Evolutionary conservation across 805 yeast species (phyloP).

Genomic region (Debaryomyces hansenii): DNA sequence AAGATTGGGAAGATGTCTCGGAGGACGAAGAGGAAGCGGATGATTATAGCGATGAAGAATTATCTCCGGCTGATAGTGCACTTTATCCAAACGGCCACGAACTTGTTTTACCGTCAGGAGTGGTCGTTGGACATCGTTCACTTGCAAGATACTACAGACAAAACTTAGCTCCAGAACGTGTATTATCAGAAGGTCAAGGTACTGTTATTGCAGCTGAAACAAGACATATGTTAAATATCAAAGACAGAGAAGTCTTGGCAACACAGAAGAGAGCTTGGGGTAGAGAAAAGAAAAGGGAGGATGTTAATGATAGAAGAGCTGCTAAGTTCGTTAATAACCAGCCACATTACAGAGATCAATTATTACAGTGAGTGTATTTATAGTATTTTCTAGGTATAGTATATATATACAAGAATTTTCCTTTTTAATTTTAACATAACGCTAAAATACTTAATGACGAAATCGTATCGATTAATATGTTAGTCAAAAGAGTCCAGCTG

Average conservation of each 20-base stretch:
- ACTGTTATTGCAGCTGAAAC: slow-evolving; percentile 51
- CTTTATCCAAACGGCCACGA: slow-evolving; percentile 37
- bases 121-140: slow-evolving; percentile 43
- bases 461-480: slow-evolving; percentile 38
- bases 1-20: slow-evolving; percentile 44
- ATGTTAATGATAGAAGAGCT: slow-evolving; percentile 55
- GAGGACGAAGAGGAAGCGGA: slow-evolving; percentile 22
- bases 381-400: neutral
- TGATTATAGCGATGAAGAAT: slow-evolving; percentile 26
- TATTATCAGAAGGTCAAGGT: slow-evolving; percentile 47
- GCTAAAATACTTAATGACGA: slow-evolving; percentile 32
- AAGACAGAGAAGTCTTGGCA: slow-evolving; percentile 41
- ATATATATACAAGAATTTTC: neutral
- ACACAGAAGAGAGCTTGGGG: slow-evolving; percentile 60
- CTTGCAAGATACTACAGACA: slow-evolving; percentile 45
- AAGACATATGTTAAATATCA: slow-evolving; percentile 46
- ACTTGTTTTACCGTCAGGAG: slow-evolving; percentile 43
- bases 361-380: slow-evolving; percentile 25
- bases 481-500: slow-evolving; percentile 65
- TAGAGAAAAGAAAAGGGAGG: slow-evolving; percentile 51
- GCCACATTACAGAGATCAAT: slow-evolving; percentile 57
- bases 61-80: slow-evolving; percentile 24
- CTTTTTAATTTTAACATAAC: neutral
- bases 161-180: slow-evolving; percentile 43
- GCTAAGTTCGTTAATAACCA: slow-evolving; percentile 77